Base-by-base conservation (phyloP, 2,329 filamentous ascomycete genomes). In the Colletotrichum eremochloae region DNA sequence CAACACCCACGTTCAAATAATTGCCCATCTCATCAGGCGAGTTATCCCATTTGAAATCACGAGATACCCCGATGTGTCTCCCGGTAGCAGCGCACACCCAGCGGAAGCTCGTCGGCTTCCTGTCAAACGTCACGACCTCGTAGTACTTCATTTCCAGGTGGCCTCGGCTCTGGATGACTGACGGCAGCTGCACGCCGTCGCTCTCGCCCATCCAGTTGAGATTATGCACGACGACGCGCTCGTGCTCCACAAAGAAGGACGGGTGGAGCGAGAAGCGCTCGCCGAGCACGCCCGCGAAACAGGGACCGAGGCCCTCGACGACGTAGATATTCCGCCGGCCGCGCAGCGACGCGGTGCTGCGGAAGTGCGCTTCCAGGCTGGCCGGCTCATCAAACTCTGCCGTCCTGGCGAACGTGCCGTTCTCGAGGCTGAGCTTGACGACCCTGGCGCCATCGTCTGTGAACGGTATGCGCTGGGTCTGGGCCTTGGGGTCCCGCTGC, bases 231-330 rank as follows among this genome's bases (percentile, higher is more conserved):
- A 76, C 71, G 8, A 78, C 72, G 15, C 77, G 75, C 58, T 78
- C 76, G 14, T 78, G 76, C 63, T 78, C 76, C 14, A 78, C 66
- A 53, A 78, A 78, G 31, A 75, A 40, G 0, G 76, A 75, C 11
- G 76, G 77, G 31, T 77, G 77, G 15, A 78, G 57, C 8, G 62
- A 64, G 52, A 78, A 76, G 14, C 73, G 74, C 2, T 65, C 58
- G 3, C 77, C 76, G 29, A 78, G 52, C 1, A 75, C 61, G 14
- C 64, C 58, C 14, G 75, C 73, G 65, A 75, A 76, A 14, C 68
- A 71, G 1, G 75, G 76, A 11, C 74, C 74, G 14, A 78, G 56
- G 1, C 75, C 75, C 38, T 78, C 76, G n/a, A 76, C 40, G 33
- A 78, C 71, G 62, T 75, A 77, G n/a, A 77, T 58, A 4, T 65